Percentiles rank a stretch among this genome's conserved stretches.
Conservation (phyloP, 1,284 basidiomycete species). For the Melampsora abietis-canadensis region DNA sequence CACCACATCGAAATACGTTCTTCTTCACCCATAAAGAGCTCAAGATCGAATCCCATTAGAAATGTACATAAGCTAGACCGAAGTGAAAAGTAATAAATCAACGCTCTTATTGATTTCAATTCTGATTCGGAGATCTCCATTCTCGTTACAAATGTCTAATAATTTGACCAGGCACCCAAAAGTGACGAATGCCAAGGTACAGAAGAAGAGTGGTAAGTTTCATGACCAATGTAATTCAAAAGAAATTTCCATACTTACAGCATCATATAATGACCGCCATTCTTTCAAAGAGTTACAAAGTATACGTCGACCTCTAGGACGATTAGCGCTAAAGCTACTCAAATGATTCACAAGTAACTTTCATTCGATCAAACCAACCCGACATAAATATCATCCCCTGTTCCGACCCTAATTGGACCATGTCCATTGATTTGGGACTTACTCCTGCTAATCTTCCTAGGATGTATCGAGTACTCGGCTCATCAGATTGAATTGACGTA, state of each 20-base stretch:
- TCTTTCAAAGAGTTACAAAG: conserved; percentile 30
- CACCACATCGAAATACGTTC: conserved; percentile 38
- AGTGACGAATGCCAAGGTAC: not conserved
- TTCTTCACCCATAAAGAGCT: conserved; percentile 17
- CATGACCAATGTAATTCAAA: not conserved
- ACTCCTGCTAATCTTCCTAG: conserved; percentile 22
- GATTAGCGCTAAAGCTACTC: conserved; percentile 34
- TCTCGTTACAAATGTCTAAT: conserved; percentile 21
- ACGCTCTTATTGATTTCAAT: conserved; percentile 12
- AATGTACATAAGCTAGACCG: conserved; percentile 12
- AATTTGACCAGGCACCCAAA: not conserved
- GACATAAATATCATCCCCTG: not conserved
- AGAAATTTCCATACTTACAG: not conserved
- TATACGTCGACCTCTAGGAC: conserved; percentile 24
- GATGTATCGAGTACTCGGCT: conserved; percentile 3
- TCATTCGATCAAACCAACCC: not conserved
- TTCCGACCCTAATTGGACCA: not conserved
- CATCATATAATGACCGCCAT: conserved; percentile 32
- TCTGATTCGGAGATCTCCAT: conserved; percentile 6
- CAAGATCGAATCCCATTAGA: conserved; percentile 37
- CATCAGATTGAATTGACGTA: conserved; percentile 9
- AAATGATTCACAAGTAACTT: conserved; percentile 33
- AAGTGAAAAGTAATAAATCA: conserved; percentile 33
- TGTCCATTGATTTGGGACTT: not conserved
- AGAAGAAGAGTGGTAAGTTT: not conserved